These are phyloP conservation scores for Arachis hypogaea DNA, from an alignment of 306 rosid species.

Conservation along the genomic window DNA sequence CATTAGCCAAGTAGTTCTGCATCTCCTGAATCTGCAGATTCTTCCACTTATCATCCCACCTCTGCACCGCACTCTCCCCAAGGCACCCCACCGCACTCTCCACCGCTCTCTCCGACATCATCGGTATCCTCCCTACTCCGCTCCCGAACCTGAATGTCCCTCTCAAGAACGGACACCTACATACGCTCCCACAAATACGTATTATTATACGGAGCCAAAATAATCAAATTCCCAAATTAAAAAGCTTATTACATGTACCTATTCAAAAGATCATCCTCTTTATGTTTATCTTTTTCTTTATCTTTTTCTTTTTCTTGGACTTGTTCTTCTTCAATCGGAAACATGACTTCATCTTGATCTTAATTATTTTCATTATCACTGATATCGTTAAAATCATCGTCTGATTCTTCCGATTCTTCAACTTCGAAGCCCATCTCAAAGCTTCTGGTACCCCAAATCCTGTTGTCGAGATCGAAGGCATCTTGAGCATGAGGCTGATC, in stretches of 20 bases:
- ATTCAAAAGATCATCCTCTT: not conserved
- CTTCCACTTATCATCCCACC: not conserved
- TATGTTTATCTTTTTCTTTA: not conserved
- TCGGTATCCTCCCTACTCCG: not conserved
- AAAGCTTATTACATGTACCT: no score
- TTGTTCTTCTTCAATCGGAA: no score
- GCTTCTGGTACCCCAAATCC: not conserved
- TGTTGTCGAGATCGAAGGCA: not conserved
- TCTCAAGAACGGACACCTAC: not conserved
- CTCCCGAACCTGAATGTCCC: not conserved
- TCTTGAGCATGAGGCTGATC: not conserved
- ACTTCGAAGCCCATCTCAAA: not conserved
- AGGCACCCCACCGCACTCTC: no score
- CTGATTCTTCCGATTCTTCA: no score
- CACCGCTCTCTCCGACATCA: not conserved
- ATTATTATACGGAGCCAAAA: no score
- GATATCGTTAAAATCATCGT: no score
- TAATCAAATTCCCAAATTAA: no score
- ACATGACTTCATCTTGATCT: not conserved
- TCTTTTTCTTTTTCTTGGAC: not conserved
- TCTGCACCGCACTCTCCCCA: no score
- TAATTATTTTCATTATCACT: no score
- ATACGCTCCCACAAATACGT: no score
- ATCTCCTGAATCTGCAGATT: not conserved
- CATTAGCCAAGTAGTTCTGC: not conserved